Evolutionary conservation across 148 eudicot species (phyloP).

Genomic region (Fallopia convolvulus): DNA sequence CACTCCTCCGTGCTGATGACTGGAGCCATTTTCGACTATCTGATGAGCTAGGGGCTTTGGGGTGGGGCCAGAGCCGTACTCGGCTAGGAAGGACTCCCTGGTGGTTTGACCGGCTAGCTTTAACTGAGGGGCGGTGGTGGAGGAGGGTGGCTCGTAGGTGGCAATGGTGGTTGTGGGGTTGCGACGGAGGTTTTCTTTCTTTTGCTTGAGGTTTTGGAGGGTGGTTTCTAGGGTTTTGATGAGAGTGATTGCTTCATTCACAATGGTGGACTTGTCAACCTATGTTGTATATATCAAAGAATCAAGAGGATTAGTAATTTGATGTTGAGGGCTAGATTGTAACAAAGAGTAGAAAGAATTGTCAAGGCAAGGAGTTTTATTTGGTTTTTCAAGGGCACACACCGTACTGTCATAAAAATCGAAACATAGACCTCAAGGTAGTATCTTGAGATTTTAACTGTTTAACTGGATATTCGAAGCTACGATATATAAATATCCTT

Average conservation of each 20-base stretch:
- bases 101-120: slow-evolving; percentile 16
- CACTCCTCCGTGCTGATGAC: slow-evolving; percentile 17
- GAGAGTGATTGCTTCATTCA: slow-evolving; percentile 61
- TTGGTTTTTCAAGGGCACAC: too few species aligned
- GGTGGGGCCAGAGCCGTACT: slow-evolving; percentile 24
- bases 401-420: too few species aligned
- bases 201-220: slow-evolving; percentile 41
- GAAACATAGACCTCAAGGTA: too few species aligned
- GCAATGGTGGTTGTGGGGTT: neutral
- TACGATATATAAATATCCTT: too few species aligned
- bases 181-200: slow-evolving; percentile 33
- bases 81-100: slow-evolving; percentile 58
- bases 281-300: slow-evolving; percentile 7
- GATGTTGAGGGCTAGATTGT: too few species aligned
- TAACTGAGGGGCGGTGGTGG: slow-evolving; percentile 5
- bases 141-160: slow-evolving; percentile 5
- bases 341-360: too few species aligned
- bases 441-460: too few species aligned
- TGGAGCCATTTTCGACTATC: neutral
- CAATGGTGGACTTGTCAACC: slow-evolving; percentile 67
- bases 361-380: neutral
- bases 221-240: slow-evolving; percentile 43
- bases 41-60: neutral
- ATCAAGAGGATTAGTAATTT: neutral
- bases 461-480: too few species aligned